A percentile compares a stretch with the other conserved stretches of the same genome.
phyloP scores from a whole-genome alignment of 768 basidiomycete species.

The Pisolithus microcarpus region DNA sequence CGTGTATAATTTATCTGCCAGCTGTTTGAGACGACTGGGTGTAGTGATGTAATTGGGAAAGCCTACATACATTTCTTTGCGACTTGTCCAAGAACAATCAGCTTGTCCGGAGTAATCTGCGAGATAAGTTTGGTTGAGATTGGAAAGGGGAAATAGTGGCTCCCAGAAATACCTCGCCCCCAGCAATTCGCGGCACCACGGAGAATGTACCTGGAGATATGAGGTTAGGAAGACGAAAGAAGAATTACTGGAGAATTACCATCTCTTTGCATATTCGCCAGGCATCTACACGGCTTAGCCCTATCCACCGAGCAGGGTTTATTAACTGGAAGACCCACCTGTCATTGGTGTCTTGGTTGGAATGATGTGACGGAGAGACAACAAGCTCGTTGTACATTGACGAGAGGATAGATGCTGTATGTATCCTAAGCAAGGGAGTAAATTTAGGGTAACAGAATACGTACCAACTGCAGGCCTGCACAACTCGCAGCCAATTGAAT shows the following conservation, averaged over 20 bases:
- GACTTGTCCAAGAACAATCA: conserved; percentile 57
- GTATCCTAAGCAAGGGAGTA: neutral
- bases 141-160: neutral
- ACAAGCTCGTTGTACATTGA: conserved; percentile 58
- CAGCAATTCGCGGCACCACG: conserved; percentile 65
- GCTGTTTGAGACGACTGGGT: neutral
- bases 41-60: neutral
- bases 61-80: conserved; percentile 49
- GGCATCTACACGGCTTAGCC: conserved; percentile 28
- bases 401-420: conserved; percentile 34
- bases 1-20: conserved; percentile 50
- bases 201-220: conserved; percentile 46
- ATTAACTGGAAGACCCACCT: conserved; percentile 12
- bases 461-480: conserved; percentile 64
- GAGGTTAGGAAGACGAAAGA: neutral
- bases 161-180: conserved; percentile 43
- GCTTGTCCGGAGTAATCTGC: conserved; percentile 52
- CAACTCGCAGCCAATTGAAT: conserved; percentile 60
- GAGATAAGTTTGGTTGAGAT: neutral
- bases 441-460: neutral
- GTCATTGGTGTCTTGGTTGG: conserved; percentile 71
- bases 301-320: neutral
- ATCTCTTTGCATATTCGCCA: conserved; percentile 69
- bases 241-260: conserved; percentile 24
- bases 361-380: conserved; percentile 54